Evolutionary conservation across 2,329 filamentous ascomycete genomes (phyloP), one percentile per base, ranked within the genome.

Genomic region (Orbilia blumenaviensis): DNA sequence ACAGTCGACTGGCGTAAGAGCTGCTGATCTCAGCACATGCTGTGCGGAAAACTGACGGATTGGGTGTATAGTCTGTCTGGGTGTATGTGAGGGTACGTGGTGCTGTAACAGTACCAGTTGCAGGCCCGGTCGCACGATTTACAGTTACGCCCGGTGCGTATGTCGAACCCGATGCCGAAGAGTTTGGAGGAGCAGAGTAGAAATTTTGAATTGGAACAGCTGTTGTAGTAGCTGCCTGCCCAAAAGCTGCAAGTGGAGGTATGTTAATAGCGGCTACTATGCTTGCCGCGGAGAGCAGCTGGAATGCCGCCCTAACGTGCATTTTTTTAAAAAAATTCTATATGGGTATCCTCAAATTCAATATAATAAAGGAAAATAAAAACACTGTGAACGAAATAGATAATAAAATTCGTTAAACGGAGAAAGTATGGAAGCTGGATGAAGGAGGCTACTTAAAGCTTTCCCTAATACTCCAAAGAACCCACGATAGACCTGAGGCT

Each of bases 261-360:
- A 68, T 14, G 27, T 34, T 38, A 12, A n/a, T 27, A 38, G 71
- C 71, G 1, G 56, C 54, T 7, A 50, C 63, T 18, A 75, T 10
- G 18, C 68, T 56, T 54, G 56, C 63, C 41, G 71, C 71, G n/a
- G 61, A 42, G 8, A 75, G 63, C 54, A 75, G 63, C 54, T 64
- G 52, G 8, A 63, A 3, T 32, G 56, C 71, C n/a, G 63, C 64
- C 8, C n/a, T 34, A 29, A 14, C 54, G 42, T 61, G 54, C 69
- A 74, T 74, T 54, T 36, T 61, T 16, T 36, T n/a, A n/a, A n/a
- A n/a, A n/a, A n/a, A n/a, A 8, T 27, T 46, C 16, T 27, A 63
- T 62, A 27, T 56, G 36, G 36, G 58, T 72, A 58, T 64, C 21
- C 29, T 16, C 44, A 44, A 64, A 58, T 41, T 21, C n/a, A 46